Base-by-base conservation (phyloP, 441 rosid genomes). In the Theobroma grandiflorum region DNA sequence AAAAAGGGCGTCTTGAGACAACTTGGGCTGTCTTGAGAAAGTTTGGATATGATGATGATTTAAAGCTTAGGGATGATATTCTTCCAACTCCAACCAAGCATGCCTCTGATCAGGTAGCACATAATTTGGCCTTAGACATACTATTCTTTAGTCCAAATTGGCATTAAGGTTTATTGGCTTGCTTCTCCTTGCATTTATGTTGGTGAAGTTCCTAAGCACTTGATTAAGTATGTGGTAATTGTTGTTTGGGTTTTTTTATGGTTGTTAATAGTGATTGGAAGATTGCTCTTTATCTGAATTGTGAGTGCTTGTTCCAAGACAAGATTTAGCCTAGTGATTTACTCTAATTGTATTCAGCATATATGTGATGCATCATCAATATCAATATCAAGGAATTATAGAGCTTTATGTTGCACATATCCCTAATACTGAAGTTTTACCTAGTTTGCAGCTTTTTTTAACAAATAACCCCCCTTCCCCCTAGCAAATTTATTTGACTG, bases 1-100 rank as follows among this genome's bases (percentile, higher is more conserved):
- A 93, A 74, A 93, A 87, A 84, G 95, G 97, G 50, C 94, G 92
- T 47, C 91, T 89, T 81, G 97, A 93, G 89, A 88, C 91, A 74
- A 87, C 90, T 67, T 91, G 97, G 97, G 89, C 92, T 40, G 91
- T 93, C 74, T 85, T 93, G 71, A 87, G 97, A 79, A 90, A 91
- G 87, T 93, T 87, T 83, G 95, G 94, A 77, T 93, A 91, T 84
- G 89, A 87, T 77, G 89, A 93, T 78, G 85, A 84, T 76, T 84
- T 93, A 76, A 92, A 88, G 82, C 88, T 93, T 63, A 87, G 84
- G 80, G 84, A 86, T 75, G 89, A 90, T 72, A 84, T 82, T 59
- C 87, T 93, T 80, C 86, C 90, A 4, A 63, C 87, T 84, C 90
- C 88, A 75, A 70, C 79, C 31, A 91, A 88, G 85, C 87, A 80